phyloP scores from a whole-genome alignment of 2,329 filamentous ascomycete genomes.

The Colletotrichum sp. region DNA sequence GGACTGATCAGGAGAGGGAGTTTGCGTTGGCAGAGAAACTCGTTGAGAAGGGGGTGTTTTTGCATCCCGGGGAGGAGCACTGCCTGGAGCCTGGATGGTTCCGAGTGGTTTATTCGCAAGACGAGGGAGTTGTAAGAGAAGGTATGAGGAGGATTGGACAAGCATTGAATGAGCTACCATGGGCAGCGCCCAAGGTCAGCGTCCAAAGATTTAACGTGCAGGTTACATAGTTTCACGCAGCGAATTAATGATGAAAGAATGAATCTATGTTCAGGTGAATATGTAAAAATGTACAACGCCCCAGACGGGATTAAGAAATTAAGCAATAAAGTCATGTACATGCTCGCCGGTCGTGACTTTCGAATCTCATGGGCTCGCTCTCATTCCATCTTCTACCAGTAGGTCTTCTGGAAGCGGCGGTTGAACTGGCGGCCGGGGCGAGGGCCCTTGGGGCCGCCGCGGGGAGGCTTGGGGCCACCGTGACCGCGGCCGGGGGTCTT shows the following conservation, averaged over 20 bases:
- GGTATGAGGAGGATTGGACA: conserved; percentile 37
- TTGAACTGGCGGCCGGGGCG: conserved; percentile 4
- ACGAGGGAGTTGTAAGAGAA: conserved; percentile 36
- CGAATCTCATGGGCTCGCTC: not conserved
- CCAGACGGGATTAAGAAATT: not conserved
- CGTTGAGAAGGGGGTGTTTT: conserved; percentile 50
- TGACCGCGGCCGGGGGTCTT: not conserved
- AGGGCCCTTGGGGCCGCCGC: not conserved
- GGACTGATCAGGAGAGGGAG: conserved; percentile 41
- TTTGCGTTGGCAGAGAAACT: conserved; percentile 49
- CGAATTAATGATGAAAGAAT: not conserved
- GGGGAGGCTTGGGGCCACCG: not conserved
- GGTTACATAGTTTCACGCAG: not conserved
- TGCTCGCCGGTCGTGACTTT: not conserved
- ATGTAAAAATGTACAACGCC: not conserved
- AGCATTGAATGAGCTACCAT: not conserved
- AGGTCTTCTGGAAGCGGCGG: conserved; percentile 7
- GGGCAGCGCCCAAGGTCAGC: not conserved
- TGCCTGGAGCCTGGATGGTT: conserved; percentile 56
- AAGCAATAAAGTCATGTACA: conserved; percentile 13
- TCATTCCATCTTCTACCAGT: not conserved
- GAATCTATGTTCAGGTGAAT: conserved; percentile 8
- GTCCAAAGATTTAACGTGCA: not conserved
- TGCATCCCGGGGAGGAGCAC: conserved; percentile 54
- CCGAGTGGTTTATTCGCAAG: conserved; percentile 56